A percentile compares a stretch with the other conserved stretches of the same genome.
Evolutionary conservation across 2,329 filamentous ascomycete species (phyloP).

Genomic region (Ceratocystis papillata): DNA sequence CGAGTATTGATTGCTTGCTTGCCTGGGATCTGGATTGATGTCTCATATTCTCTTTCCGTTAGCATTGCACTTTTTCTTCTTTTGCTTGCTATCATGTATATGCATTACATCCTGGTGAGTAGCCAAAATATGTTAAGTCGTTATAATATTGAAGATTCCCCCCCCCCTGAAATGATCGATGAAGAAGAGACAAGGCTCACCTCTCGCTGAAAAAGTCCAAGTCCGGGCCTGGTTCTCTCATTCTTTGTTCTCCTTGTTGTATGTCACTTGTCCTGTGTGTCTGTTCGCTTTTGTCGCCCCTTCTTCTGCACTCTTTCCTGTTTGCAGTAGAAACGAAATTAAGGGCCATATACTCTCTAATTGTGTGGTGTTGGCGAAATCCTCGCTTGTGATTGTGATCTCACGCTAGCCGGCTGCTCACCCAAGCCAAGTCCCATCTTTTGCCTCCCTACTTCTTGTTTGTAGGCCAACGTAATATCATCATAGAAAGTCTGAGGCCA

Average conservation of each 20-base stretch:
- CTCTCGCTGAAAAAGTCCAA: neutral
- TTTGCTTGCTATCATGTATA: neutral
- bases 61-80: neutral
- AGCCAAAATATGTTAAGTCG: neutral
- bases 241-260: neutral
- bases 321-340: conserved; percentile 2
- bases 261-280: no score
- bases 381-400: neutral
- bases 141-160: neutral
- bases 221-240: neutral
- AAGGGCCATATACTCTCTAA: neutral
- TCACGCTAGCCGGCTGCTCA: neutral
- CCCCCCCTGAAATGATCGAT: no score
- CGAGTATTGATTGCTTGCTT: neutral
- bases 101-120: neutral
- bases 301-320: no score
- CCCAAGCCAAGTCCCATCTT: neutral
- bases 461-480: neutral
- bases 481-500: neutral
- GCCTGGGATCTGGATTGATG: neutral
- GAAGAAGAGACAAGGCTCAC: no score
- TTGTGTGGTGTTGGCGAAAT: neutral
- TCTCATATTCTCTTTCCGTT: no score
- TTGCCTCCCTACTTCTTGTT: neutral
- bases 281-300: no score